Evolutionary conservation across 2,329 filamentous ascomycete species (phyloP), one percentile per base, ranked within the genome.

Genomic region (Verticillium zaregamsianum): DNA sequence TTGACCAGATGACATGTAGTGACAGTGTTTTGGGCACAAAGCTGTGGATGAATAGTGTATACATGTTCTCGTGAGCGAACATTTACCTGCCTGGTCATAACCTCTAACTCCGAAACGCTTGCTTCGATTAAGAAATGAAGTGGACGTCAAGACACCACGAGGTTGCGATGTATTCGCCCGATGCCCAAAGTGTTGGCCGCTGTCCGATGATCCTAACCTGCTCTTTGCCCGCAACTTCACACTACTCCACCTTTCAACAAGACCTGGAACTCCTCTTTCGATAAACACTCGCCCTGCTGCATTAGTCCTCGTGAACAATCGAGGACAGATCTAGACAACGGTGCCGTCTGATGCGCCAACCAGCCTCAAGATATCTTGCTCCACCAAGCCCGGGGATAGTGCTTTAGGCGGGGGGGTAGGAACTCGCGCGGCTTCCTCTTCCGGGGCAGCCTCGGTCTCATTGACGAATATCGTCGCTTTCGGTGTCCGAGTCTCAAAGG

Each of bases 401-500:
- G 17, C 40, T 17, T 45, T 45, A 17, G 40, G 3, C 11, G 4
- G 17, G 17, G 40, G n/a, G 20, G 17, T 45, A 5, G 40, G 40
- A 20, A 5, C 7, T 45, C n/a, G 40, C 6, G n/a, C n/a, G n/a
- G 6, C n/a, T 6, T 45, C 40, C 6, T 45, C 40, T 17, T 45
- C 40, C 17, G n/a, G n/a, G 17, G 15, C 17, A 3, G 40, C 54
- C 3, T 63, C 59, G 2, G 17, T 11, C 3, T 63, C 63, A 8
- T 58, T 58, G 17, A 65, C 37, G 11, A 63, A 20, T 5, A 64
- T 59, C 71, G 74, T 72, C 3, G 72, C 71, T 31, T 66, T 72
- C 0, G 72, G 72, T 0, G 72, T 74, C 5, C 57, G 63, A 0
- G 72, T 71, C 12, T 71, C 69, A 28, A 70, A 72, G 1, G n/a